Evolutionary conservation across 352 stramenopile species (phyloP), one percentile per base, ranked within the genome.

Genomic region (Phytophthora ohioensis): DNA sequence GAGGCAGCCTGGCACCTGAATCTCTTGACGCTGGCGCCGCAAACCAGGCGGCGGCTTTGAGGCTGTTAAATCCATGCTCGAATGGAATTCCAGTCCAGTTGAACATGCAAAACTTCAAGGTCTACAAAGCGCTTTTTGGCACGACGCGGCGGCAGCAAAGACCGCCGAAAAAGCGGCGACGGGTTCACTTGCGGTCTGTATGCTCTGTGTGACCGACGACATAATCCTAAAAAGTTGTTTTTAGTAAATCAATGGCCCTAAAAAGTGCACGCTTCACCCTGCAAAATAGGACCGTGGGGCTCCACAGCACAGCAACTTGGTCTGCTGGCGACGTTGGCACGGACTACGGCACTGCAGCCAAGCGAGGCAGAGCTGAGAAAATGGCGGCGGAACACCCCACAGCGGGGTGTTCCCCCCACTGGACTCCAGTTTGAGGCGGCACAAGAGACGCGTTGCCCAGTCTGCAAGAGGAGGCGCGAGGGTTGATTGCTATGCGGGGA

Each of bases 41-140:
- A 27, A 27, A n/a, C 41, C 41, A 46, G 39, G 41, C 41, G 5
- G 41, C 41, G n/a, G 39, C 39, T 21, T 11, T 15, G 21, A 27
- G 21, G 21, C 21, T 27, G 21, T 45, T 4, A 46, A 46, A 46
- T 46, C 41, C 21, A 46, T 27, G 30, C 39, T 21, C 38, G 21
- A 36, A 49, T 39, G 31, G 57, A 56, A 46, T 55, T 69, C 61
- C 52, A 67, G 48, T 67, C 49, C 48, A 68, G 41, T 69, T 69
- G 61, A 69, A 68, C 61, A 55, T 57, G 58, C 61, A 68, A 68
- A 68, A 68, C 51, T 69, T 69, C 62, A 69, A 69, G 62, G 42
- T 36, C 34, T 57, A n/a, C 13, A 57, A 64, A 69, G 41, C 61
- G 52, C 42, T 56, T 57, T 48, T 68, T 42, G 9, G 30, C 11